Evolutionary conservation across 129 eudicot species (phyloP).

Genomic region (Tagetes erecta): DNA sequence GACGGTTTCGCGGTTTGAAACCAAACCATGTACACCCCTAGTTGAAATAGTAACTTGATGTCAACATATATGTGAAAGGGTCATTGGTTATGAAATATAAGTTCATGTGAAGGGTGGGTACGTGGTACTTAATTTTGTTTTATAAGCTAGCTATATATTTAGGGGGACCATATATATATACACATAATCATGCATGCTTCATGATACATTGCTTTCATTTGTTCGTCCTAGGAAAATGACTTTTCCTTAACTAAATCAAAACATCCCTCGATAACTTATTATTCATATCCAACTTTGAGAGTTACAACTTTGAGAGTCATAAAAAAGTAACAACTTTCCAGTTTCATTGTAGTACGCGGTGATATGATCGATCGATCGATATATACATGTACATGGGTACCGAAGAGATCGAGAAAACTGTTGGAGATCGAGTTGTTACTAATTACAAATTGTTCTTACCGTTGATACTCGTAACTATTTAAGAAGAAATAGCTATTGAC

Average conservation of each 20-base stretch:
- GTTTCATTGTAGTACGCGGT: not conserved
- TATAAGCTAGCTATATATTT: not conserved
- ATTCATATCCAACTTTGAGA: too few species aligned
- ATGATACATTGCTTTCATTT: conserved; percentile 32
- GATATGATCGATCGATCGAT: too few species aligned
- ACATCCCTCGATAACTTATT: not conserved
- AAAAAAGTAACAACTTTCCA: too few species aligned
- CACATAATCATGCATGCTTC: conserved; percentile 26
- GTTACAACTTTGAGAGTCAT: too few species aligned
- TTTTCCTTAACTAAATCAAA: conserved; percentile 23
- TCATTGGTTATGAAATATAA: not conserved
- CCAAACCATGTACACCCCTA: too few species aligned
- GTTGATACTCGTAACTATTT: too few species aligned
- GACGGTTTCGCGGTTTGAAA: too few species aligned
- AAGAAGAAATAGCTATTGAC: too few species aligned
- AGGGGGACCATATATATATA: conserved; percentile 33
- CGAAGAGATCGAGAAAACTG: too few species aligned
- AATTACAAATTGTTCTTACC: too few species aligned
- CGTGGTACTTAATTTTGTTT: conserved; percentile 2
- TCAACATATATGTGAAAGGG: not conserved
- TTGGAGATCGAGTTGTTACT: too few species aligned
- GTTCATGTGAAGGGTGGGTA: not conserved
- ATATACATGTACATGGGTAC: too few species aligned
- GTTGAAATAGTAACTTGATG: not conserved
- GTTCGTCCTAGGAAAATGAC: conserved; percentile 21